Base-by-base conservation (phyloP, 2,329 filamentous ascomycete species). In the Arthrinium phaeospermum region DNA sequence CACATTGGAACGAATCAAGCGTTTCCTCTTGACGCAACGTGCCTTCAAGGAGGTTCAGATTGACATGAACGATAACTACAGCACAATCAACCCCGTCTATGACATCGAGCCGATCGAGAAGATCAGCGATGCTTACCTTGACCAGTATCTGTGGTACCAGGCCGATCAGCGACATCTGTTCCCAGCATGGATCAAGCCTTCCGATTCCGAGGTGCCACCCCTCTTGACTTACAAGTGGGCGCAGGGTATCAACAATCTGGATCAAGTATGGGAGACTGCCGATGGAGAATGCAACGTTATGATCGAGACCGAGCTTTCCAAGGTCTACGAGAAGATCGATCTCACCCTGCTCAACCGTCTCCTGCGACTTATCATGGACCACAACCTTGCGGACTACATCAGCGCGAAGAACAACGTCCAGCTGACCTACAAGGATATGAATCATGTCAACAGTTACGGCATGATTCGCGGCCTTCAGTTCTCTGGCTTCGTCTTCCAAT, bases 11-110 rank as follows among this genome's bases (percentile, higher is more conserved):
- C 90, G 96, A 72, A 99, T 99, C 85, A 99, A 99, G 87, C 93
- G 96, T 68, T 98, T 98, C 87, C 86, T 99, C 74, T 90, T 99
- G 64, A 99, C 97, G 0, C 96, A 99, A 81, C 91, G 96, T 82
- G 96, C 97, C 1, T 99, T 99, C 89, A 99, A 99, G 85, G 96
- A 99, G 84, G 96, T 99, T 64, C 96, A 96, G 71, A 99, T 99
- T 76, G 96, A 99, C 81, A 99, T 99, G 96, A 99, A 99, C 82
- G 96, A 99, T 85, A 99, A 99, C 80, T 99, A 99, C 85, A 98
- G 92, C 86, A 96, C 94, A 24, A 99, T 99, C 86, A 99, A 99
- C 80, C 97, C 96, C 0, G 96, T 99, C 0, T 99, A 99, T 80
- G 96, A 99, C 77, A 96, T 99, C 73, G 97, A 99, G 83, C 96